Conservation (phyloP, 2,329 filamentous ascomycete genomes). For the Leptosphaerulina australis region DNA sequence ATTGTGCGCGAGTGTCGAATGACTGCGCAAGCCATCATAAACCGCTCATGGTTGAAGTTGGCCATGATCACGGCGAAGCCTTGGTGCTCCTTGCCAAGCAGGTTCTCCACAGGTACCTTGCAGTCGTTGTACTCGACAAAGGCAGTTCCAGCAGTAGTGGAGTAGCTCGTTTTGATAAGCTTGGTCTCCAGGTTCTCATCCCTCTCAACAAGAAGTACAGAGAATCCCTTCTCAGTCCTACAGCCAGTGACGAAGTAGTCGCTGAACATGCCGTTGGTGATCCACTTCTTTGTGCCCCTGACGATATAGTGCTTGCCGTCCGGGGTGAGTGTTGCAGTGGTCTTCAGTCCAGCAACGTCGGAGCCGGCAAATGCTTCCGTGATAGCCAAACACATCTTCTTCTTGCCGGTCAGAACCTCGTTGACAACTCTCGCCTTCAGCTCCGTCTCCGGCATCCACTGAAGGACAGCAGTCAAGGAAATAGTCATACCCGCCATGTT, state of each 20-base stretch:
- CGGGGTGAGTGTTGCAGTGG: constrained; percentile 63
- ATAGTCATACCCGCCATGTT: constrained; percentile 89
- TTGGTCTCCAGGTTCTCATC: constrained; percentile 77
- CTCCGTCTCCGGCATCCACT: constrained; percentile 72
- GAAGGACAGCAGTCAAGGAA: constrained; percentile 76
- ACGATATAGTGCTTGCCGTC: constrained; percentile 62
- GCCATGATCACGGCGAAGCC: constrained; percentile 82
- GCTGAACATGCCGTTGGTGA: constrained; percentile 78
- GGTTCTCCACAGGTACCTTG: constrained; percentile 78
- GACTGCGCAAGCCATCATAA: constrained; percentile 72
- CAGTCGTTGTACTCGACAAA: constrained; percentile 86
- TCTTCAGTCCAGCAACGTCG: constrained; percentile 80
- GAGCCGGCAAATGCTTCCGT: constrained; percentile 87
- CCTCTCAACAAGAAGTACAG: constrained; percentile 75
- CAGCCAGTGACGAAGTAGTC: constrained; percentile 87
- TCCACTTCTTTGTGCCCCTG: constrained; percentile 81
- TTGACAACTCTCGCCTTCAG: constrained; percentile 71
- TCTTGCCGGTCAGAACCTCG: constrained; percentile 78
- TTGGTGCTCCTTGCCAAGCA: constrained; percentile 83
- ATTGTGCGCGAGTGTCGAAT: constrained; percentile 70
- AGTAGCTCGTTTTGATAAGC: constrained; percentile 82
- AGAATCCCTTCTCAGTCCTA: constrained; percentile 78
- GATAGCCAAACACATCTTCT: constrained; percentile 87
- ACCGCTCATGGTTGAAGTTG: constrained; percentile 89
- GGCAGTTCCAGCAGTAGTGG: constrained; percentile 75